Evolutionary conservation across 495 filamentous ascomycete genomes (phyloP), one percentile per base, ranked within the genome.

Genomic region (Bathelium albidoporum): DNA sequence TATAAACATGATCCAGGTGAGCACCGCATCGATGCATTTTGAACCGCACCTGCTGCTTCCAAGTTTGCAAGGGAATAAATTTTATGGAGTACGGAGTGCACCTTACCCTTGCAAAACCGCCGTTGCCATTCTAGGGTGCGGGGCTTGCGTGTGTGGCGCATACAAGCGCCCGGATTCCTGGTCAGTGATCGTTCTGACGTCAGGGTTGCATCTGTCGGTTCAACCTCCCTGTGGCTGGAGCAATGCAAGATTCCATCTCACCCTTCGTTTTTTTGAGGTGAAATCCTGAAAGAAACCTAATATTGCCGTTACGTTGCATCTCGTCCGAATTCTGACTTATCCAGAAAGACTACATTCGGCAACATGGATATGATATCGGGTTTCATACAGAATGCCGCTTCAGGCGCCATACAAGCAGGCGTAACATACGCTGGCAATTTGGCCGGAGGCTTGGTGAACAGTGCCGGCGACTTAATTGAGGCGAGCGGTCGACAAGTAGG

Each of bases 391-490:
- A 62, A 62, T 29, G 32, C 28, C 18, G 60, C 41, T n/a, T 5
- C 22, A 5, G 41, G 34, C 18, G 60, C 28, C 7, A 22, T 62
- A 18, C 28, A 39, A 11, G 10, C 34, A 4, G 60, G 34, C 26
- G 24, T 62, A 0, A 49, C 60, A 1, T 39, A 39, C 26, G 60
- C 60, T 32, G 60, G 60, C 22, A 44, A 32, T 31, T 26, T 43
- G 9, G 60, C 60, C 0, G 60, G 60, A 49, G 60, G 41, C 7
- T 49, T 62, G 4, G 60, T 62, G 41, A 49, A n/a, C 2, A 44
- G 60, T 29, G 41, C 60, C 9, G 60, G 60, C 1, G 41, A 62
- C 26, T 28, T 62, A 20, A 49, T 62, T n/a, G 60, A 62, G 22
- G 28, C 28, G 4, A 49, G 60, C 28, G 60, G 60, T 16, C 32